A percentile compares a stretch with the other conserved stretches of the same genome.
Conservation (phyloP, 1,284 basidiomycete genomes). For the Austroboletus novae-zelandiae region DNA sequence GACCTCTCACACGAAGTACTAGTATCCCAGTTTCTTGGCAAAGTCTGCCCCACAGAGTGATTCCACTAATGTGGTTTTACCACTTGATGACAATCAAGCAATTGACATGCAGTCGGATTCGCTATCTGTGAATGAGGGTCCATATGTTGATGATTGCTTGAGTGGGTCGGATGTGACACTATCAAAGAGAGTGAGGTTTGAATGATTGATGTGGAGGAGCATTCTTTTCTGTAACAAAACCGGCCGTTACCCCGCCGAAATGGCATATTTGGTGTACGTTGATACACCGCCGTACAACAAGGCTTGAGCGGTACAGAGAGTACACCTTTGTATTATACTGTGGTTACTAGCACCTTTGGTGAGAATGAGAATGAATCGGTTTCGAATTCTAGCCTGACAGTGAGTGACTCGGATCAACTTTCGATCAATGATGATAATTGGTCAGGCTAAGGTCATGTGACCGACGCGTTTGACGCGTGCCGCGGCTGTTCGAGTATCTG, state of each 20-base stretch:
- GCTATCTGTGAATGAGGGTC: not conserved
- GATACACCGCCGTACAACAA: constrained; percentile 16
- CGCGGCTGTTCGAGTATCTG: constrained; percentile 8
- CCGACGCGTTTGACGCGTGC: constrained; percentile 17
- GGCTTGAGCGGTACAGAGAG: not conserved
- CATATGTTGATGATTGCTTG: constrained; percentile 12
- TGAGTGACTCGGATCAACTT: too few species aligned
- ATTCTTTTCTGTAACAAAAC: not conserved
- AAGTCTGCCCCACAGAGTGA: constrained; percentile 13
- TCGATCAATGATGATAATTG: too few species aligned
- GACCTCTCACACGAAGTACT: constrained; percentile 8
- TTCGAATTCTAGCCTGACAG: too few species aligned
- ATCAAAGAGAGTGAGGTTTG: constrained; percentile 28
- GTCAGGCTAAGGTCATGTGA: constrained; percentile 19
- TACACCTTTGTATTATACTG: too few species aligned
- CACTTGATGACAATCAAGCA: constrained; percentile 11
- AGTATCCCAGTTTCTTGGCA: constrained; percentile 28
- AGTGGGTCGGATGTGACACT: not conserved
- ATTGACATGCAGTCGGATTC: not conserved
- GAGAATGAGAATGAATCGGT: too few species aligned
- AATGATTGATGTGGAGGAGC: not conserved
- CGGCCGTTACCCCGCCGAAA: constrained; percentile 16
- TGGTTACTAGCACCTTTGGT: too few species aligned
- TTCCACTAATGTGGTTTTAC: constrained; percentile 3
- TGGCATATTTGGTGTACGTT: constrained; percentile 4